Percentiles rank a stretch among this genome's conserved stretches.
These are phyloP conservation scores for Myxozyma geophila DNA, from an alignment of 805 yeast species.

Conservation along the genomic window DNA sequence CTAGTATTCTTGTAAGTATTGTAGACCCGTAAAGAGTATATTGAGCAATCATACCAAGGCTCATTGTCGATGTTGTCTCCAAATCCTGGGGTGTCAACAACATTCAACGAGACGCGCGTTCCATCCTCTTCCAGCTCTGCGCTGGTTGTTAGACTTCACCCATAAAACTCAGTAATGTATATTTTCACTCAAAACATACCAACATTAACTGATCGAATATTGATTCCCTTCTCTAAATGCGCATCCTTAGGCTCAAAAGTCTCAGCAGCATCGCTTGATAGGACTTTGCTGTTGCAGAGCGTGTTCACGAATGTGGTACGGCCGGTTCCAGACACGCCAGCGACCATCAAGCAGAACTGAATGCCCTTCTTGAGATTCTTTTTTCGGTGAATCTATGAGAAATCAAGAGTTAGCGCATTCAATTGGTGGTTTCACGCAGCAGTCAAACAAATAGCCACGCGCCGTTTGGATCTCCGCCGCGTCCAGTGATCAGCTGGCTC, in stretches of 20 bases:
- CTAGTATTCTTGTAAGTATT: constrained; percentile 8
- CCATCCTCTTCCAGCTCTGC: constrained; percentile 62
- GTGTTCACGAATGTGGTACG: constrained; percentile 74
- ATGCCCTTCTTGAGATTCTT: constrained; percentile 67
- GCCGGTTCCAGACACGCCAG: constrained; percentile 77
- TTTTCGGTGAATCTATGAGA: constrained; percentile 52
- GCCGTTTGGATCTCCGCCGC: neutral
- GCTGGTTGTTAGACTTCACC: neutral
- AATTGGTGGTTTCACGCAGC: neutral
- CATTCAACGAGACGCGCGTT: constrained; percentile 57
- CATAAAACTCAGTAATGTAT: neutral
- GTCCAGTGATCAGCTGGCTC: neutral
- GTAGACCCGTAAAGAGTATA: neutral
- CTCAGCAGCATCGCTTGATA: constrained; percentile 38
- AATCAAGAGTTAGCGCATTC: neutral
- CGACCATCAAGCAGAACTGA: constrained; percentile 68
- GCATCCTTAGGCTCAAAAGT: constrained; percentile 44
- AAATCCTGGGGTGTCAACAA: constrained; percentile 75
- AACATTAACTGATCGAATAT: constrained; percentile 54
- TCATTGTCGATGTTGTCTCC: constrained; percentile 76
- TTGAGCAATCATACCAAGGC: constrained; percentile 43
- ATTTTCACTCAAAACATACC: constrained; percentile 16
- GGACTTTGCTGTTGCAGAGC: constrained; percentile 58
- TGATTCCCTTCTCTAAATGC: constrained; percentile 46
- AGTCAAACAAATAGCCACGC: neutral